Percentiles rank a stretch among this genome's conserved stretches.
These are phyloP conservation scores for Myxozyma lipomycoides DNA, from an alignment of 805 yeast species.

Conservation along the genomic window DNA sequence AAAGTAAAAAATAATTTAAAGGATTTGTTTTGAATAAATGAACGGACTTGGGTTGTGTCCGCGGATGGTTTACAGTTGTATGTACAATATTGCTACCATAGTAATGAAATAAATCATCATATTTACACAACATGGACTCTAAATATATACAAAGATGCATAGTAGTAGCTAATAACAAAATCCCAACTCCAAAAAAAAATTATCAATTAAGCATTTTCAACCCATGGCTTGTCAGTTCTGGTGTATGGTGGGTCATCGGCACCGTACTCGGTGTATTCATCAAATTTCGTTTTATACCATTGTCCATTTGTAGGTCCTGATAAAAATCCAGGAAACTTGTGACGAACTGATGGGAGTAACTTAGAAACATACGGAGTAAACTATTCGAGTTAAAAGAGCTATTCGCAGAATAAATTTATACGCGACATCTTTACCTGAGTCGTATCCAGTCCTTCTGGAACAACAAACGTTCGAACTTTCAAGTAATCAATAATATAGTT, in stretches of 20 bases:
- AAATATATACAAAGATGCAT: background rate
- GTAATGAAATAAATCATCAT: background rate
- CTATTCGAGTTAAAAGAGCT: too few species aligned
- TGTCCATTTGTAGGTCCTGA: constrained; percentile 73
- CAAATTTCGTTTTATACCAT: constrained; percentile 65
- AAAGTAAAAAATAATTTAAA: too few species aligned
- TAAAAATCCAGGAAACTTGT: constrained; percentile 62
- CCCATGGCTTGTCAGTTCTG: constrained; percentile 26
- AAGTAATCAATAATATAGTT: constrained; percentile 73
- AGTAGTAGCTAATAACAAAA: background rate
- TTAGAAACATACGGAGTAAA: constrained; percentile 77
- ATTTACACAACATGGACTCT: background rate
- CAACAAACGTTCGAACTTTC: constrained; percentile 86
- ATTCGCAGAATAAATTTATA: background rate
- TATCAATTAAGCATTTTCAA: background rate
- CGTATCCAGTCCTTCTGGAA: constrained; percentile 49
- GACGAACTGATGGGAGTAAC: constrained; percentile 64
- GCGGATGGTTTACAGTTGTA: background rate
- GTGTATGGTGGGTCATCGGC: constrained; percentile 36
- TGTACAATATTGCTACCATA: background rate
- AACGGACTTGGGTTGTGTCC: background rate
- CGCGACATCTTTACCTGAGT: constrained; percentile 28
- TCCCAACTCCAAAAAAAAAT: background rate
- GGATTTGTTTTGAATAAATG: too few species aligned
- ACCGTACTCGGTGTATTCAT: constrained; percentile 75